Evolutionary conservation across 2,329 filamentous ascomycete species (phyloP).

Genomic region (Coleophoma eucalyptorum): DNA sequence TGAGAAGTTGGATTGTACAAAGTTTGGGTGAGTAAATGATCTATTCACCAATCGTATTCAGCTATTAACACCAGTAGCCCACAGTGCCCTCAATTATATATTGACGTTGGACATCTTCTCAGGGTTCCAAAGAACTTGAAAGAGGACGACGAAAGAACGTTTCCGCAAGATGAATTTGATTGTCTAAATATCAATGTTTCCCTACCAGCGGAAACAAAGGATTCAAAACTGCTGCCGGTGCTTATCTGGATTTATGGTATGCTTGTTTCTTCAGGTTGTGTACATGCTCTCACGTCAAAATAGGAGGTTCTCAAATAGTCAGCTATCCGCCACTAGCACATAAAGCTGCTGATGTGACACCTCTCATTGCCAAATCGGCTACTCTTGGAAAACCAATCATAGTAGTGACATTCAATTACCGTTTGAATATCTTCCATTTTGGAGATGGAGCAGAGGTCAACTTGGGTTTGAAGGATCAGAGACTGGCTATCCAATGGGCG

Average conservation of each 20-base stretch:
- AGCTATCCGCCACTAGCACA: conserved; percentile 3
- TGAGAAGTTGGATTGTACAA: not conserved
- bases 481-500: conserved; percentile 29
- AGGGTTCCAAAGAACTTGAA: conserved; percentile 1
- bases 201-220: not conserved
- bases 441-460: conserved; percentile 35
- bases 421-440: conserved; percentile 41
- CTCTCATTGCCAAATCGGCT: conserved; percentile 29
- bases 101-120: conserved; percentile 4
- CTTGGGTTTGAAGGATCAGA: conserved; percentile 31
- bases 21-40: not conserved
- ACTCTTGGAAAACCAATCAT: conserved; percentile 31
- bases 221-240: conserved; percentile 1
- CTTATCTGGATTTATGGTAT: conserved; percentile 6
- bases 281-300: not conserved
- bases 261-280: not conserved
- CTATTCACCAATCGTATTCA: not conserved
- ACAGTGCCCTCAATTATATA: conserved; percentile 4
- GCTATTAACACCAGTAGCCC: not conserved
- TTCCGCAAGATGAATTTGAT: conserved; percentile 1
- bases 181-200: conserved; percentile 6
- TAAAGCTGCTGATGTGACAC: not conserved
- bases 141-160: not conserved
- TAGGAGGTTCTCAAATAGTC: conserved; percentile 4
- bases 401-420: conserved; percentile 37